Evolutionary conservation across 371 early-diverging fungal species (phyloP).

Genomic region (Saksenaea oblongispora): DNA sequence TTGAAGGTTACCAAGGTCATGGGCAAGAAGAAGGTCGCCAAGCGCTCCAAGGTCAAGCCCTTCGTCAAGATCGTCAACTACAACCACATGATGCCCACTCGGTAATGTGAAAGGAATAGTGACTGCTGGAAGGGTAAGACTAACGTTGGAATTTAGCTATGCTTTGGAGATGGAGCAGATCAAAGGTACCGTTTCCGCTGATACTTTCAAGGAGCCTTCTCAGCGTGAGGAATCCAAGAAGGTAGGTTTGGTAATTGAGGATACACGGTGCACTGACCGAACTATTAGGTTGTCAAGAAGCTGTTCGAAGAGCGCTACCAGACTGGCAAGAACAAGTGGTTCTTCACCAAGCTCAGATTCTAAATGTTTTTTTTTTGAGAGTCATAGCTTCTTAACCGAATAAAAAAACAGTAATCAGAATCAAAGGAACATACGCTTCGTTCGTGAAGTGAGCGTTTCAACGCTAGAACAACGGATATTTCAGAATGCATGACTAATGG

Average conservation of each 20-base stretch:
- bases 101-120: constrained; percentile 48
- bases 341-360: constrained; percentile 99
- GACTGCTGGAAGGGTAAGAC: background rate
- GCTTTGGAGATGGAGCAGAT: constrained; percentile 85
- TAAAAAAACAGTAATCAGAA: background rate
- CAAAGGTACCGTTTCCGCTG: constrained; percentile 85
- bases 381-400: background rate
- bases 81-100: constrained; percentile 99
- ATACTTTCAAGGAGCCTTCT: constrained; percentile 92
- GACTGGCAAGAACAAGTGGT: constrained; percentile 99
- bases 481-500: too few species aligned
- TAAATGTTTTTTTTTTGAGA: constrained; percentile 48
- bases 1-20: constrained; percentile 94
- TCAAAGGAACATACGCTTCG: too few species aligned
- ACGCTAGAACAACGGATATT: too few species aligned
- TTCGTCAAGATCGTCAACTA: constrained; percentile 98
- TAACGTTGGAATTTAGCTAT: constrained; percentile 49
- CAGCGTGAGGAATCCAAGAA: constrained; percentile 91
- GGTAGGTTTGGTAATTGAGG: constrained; percentile 23
- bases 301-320: constrained; percentile 94
- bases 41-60: constrained; percentile 96
- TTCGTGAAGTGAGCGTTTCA: too few species aligned
- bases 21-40: constrained; percentile 93
- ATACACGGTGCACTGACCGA: background rate
- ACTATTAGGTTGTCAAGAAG: constrained; percentile 79